These are phyloP conservation scores for Orbilia javanica DNA, from an alignment of 2,329 filamentous ascomycete species.

Conservation along the genomic window DNA sequence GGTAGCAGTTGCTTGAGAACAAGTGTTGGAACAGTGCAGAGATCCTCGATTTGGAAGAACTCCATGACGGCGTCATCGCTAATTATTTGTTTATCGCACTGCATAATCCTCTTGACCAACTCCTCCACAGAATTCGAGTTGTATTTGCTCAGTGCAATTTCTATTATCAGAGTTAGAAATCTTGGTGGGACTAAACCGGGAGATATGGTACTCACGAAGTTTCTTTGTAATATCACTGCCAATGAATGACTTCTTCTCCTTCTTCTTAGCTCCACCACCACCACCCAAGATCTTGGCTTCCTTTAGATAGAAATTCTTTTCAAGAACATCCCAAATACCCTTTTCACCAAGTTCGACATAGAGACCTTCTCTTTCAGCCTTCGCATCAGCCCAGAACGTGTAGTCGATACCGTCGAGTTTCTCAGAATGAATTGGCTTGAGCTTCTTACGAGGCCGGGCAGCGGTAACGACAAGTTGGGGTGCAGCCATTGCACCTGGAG, in stretches of 20 bases:
- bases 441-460: constrained; percentile 87
- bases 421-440: constrained; percentile 99
- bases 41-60: constrained; percentile 90
- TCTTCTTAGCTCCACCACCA: constrained; percentile 75
- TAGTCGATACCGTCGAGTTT: constrained; percentile 79
- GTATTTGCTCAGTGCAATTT: constrained; percentile 94
- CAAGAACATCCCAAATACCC: constrained; percentile 96
- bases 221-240: constrained; percentile 88
- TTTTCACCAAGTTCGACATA: constrained; percentile 92
- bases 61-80: constrained; percentile 96
- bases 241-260: constrained; percentile 95
- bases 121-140: constrained; percentile 86
- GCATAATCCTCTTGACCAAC: constrained; percentile 91
- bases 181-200: not conserved
- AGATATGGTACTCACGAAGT: constrained; percentile 72
- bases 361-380: constrained; percentile 90
- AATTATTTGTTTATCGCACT: constrained; percentile 89
- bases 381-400: constrained; percentile 62
- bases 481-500: constrained; percentile 69
- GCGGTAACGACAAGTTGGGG: constrained; percentile 41
- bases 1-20: constrained; percentile 90
- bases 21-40: constrained; percentile 93
- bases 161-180: constrained; percentile 58
- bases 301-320: constrained; percentile 96
- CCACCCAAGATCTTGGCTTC: constrained; percentile 89